phyloP scores from a whole-genome alignment of 2,329 filamentous ascomycete species.

The Capronia americana region DNA sequence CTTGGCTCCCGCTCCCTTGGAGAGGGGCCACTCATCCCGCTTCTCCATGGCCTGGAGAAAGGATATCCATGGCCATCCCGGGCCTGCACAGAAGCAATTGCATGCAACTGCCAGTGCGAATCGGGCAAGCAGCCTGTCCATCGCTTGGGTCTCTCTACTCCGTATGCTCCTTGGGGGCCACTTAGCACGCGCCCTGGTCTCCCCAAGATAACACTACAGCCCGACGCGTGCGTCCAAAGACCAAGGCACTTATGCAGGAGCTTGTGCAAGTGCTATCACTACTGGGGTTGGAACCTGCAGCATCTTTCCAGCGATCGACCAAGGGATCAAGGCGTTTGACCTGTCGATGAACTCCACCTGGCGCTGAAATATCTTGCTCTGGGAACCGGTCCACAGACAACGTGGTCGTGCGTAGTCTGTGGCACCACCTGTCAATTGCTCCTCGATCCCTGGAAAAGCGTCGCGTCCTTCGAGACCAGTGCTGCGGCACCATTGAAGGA shows the following conservation, averaged over 20 bases:
- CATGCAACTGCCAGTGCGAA: neutral
- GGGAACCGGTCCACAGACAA: constrained; percentile 11
- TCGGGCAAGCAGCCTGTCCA: neutral
- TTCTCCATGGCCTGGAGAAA: constrained; percentile 12
- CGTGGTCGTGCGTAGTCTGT: constrained; percentile 25
- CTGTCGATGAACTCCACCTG: neutral
- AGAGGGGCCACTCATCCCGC: constrained; percentile 19
- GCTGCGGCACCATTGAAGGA: neutral
- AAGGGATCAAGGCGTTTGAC: neutral
- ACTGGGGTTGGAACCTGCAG: constrained; percentile 7
- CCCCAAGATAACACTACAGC: constrained; percentile 18
- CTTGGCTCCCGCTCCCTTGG: constrained; percentile 23
- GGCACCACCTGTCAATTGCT: constrained; percentile 12
- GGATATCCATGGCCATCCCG: constrained; percentile 11
- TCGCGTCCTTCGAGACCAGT: neutral
- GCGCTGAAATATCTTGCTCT: neutral
- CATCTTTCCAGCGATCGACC: neutral
- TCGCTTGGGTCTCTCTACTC: neutral
- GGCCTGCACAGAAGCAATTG: constrained; percentile 6
- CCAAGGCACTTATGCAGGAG: constrained; percentile 31
- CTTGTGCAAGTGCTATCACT: constrained; percentile 11
- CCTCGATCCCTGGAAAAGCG: neutral
- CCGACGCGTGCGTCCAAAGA: constrained; percentile 11
- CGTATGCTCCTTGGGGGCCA: neutral
- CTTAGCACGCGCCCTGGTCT: neutral